Conservation (phyloP, 495 filamentous ascomycete species). For the Chaetomium fimeti region DNA sequence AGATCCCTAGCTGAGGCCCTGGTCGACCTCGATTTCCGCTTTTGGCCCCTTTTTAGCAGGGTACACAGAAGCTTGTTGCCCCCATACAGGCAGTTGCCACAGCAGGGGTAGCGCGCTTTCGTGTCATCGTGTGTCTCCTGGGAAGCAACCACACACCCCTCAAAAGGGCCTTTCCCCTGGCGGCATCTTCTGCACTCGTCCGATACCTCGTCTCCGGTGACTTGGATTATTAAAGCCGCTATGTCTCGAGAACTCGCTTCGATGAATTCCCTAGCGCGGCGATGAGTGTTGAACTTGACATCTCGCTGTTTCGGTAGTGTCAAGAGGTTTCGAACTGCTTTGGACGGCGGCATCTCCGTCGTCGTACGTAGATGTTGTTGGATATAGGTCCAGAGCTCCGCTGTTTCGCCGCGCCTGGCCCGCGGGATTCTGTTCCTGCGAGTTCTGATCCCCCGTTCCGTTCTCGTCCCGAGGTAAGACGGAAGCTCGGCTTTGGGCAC, state of each 20-base stretch:
- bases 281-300: slow-evolving; percentile 21
- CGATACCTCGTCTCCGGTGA: slow-evolving; percentile 23
- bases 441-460: neutral
- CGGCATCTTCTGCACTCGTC: slow-evolving; percentile 24
- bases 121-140: slow-evolving; percentile 4
- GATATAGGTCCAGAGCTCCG: neutral
- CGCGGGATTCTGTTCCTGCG: neutral
- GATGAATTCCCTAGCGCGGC: slow-evolving; percentile 5
- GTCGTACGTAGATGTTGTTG: neutral
- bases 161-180: slow-evolving; percentile 20
- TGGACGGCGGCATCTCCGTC: neutral
- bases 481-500: slow-evolving; percentile 14
- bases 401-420: neutral
- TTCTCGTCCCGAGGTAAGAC: neutral
- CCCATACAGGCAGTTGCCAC: slow-evolving; percentile 28
- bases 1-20: too few species aligned
- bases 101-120: slow-evolving; percentile 21
- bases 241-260: slow-evolving; percentile 28
- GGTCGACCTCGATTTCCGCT: neutral
- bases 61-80: slow-evolving; percentile 22
- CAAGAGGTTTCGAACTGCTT: neutral
- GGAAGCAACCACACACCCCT: slow-evolving; percentile 20
- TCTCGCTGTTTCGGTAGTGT: slow-evolving; percentile 24
- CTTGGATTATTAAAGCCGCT: slow-evolving; percentile 33
- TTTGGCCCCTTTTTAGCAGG: neutral